phyloP scores from a whole-genome alignment of 1,284 basidiomycete genomes.

The Sparassis latifolia region DNA sequence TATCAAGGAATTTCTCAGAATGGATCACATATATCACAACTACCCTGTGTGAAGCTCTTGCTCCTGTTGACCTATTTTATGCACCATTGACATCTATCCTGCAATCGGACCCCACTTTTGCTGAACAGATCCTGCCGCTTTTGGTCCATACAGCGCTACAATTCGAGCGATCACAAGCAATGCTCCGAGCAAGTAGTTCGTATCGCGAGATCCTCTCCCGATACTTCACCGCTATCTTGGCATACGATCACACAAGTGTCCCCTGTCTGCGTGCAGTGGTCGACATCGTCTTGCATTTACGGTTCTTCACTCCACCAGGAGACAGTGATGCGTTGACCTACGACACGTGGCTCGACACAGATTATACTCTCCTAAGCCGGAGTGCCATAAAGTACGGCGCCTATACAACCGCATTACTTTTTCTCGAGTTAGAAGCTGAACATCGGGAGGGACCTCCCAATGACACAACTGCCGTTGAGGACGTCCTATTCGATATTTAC shows the following conservation, averaged over 20 bases:
- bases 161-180: slow-evolving; percentile 22
- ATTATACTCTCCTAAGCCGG: slow-evolving; percentile 66
- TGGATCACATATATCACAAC: slow-evolving; percentile 68
- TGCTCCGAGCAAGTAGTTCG: slow-evolving; percentile 9
- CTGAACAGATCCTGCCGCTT: slow-evolving; percentile 64
- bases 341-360: slow-evolving; percentile 82
- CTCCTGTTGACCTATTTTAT: slow-evolving; percentile 56
- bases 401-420: slow-evolving; percentile 86
- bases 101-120: slow-evolving; percentile 47
- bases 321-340: slow-evolving; percentile 51
- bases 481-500: slow-evolving; percentile 87
- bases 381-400: slow-evolving; percentile 76
- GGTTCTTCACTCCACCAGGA: slow-evolving; percentile 49
- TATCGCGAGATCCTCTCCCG: slow-evolving; percentile 41
- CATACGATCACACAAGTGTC: slow-evolving; percentile 32
- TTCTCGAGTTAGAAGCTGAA: slow-evolving; percentile 78
- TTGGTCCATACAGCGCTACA: slow-evolving; percentile 69
- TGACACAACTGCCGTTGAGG: slow-evolving; percentile 37
- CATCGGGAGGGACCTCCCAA: slow-evolving; percentile 27
- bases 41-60: slow-evolving; percentile 56
- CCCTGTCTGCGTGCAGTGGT: slow-evolving; percentile 63
- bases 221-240: slow-evolving; percentile 61
- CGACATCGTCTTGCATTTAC: slow-evolving; percentile 76
- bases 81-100: slow-evolving; percentile 60
- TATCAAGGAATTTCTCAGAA: slow-evolving; percentile 38